A percentile compares a stretch with the other conserved stretches of the same genome.
These are phyloP conservation scores for Globisporangium rhizosaccharum DNA, from an alignment of 352 stramenopile genomes.

Conservation along the genomic window DNA sequence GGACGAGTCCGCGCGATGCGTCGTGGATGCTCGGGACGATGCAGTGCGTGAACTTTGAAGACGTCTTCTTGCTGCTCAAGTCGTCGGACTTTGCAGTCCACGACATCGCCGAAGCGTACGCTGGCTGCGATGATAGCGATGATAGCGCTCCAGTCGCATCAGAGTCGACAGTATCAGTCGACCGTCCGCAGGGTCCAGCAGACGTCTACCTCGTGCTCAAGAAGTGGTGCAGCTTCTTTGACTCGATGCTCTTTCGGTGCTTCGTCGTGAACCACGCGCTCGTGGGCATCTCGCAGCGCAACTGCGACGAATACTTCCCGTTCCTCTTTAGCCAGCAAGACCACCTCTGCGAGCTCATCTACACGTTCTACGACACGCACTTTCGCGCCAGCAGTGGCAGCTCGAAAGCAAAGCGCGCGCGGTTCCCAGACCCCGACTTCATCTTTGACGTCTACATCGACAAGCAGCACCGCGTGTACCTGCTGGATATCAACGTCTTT, in stretches of 20 bases:
- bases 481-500: conserved; percentile 96
- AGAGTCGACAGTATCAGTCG: background rate
- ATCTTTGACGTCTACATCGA: conserved; percentile 94
- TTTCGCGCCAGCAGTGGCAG: conserved; percentile 21
- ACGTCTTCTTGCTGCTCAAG: conserved; percentile 82
- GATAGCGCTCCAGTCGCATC: background rate
- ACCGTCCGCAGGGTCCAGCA: conserved; percentile 8
- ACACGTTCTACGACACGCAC: conserved; percentile 52
- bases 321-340: conserved; percentile 83
- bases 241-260: conserved; percentile 94
- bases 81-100: conserved; percentile 86
- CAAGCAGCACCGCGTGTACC: conserved; percentile 86
- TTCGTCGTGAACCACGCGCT: conserved; percentile 83
- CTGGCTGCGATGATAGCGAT: conserved; percentile 37
- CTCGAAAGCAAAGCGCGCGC: conserved; percentile 13
- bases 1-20: conserved; percentile 90
- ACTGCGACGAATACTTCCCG: conserved; percentile 89
- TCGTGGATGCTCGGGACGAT: conserved; percentile 89
- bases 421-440: conserved; percentile 75
- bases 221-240: conserved; percentile 94
- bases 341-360: conserved; percentile 56
- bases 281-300: conserved; percentile 88
- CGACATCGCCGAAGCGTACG: conserved; percentile 86
- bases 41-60: conserved; percentile 74
- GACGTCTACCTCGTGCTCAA: conserved; percentile 86